phyloP scores from a whole-genome alignment of 2,329 filamentous ascomycete species.

The Fusarium sp. region DNA sequence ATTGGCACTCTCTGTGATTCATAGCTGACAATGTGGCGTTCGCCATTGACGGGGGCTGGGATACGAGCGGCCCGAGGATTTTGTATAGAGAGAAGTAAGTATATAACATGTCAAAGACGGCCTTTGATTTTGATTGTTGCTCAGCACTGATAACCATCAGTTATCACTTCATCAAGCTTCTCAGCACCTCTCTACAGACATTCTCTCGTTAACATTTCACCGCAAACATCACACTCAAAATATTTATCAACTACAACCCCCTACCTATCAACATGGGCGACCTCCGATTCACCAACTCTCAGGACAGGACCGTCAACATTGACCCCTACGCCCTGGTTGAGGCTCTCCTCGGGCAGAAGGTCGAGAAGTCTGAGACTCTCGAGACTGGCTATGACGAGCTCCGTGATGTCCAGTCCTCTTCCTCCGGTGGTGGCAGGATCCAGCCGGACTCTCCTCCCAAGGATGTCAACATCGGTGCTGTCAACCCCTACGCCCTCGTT shows the following conservation, averaged over 20 bases:
- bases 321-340: conserved; percentile 58
- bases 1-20: conserved; percentile 10
- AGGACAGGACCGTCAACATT: conserved; percentile 42
- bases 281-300: conserved; percentile 25
- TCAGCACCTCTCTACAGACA: background rate
- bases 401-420: conserved; percentile 47
- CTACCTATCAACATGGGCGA: conserved; percentile 35
- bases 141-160: background rate
- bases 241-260: background rate
- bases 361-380: conserved; percentile 50
- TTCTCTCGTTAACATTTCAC: background rate
- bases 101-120: background rate
- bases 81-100: too few relatives aligned
- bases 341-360: conserved; percentile 56
- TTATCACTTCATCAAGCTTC: background rate
- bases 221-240: conserved; percentile 3
- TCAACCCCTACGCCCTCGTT: conserved; percentile 62
- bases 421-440: conserved; percentile 15
- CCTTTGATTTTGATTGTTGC: background rate
- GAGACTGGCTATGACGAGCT: conserved; percentile 54
- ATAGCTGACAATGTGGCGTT: conserved; percentile 15
- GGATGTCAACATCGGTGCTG: conserved; percentile 57
- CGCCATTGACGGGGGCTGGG: background rate
- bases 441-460: conserved; percentile 57
- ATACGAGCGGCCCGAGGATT: too few relatives aligned